A percentile compares a stretch with the other conserved stretches of the same genome.
Evolutionary conservation across 2,329 filamentous ascomycete genomes (phyloP).

Genomic region (Curvularia eragrostidis): DNA sequence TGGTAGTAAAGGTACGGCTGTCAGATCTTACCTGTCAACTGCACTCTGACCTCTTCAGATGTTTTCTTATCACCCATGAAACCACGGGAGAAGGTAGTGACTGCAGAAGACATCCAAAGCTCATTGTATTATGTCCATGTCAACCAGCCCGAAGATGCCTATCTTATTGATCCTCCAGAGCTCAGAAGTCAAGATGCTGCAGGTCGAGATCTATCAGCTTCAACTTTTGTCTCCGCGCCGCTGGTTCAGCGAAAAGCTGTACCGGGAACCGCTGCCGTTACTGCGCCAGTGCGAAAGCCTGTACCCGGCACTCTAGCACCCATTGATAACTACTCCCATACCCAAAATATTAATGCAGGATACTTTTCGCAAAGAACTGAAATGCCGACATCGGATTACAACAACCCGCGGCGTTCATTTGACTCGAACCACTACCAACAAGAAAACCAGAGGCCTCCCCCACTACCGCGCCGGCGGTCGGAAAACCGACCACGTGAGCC

Average conservation of each 20-base stretch:
- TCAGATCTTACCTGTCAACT: background rate
- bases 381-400: slow-evolving; percentile 25
- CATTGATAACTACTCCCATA: slow-evolving; percentile 32
- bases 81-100: slow-evolving; percentile 86
- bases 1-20: slow-evolving; percentile 76
- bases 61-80: slow-evolving; percentile 91
- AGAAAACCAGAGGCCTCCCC: slow-evolving; percentile 31
- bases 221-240: slow-evolving; percentile 23
- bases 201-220: slow-evolving; percentile 13
- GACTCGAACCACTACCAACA: slow-evolving; percentile 29
- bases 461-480: slow-evolving; percentile 31
- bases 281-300: slow-evolving; percentile 35
- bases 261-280: slow-evolving; percentile 18
- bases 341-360: slow-evolving; percentile 38
- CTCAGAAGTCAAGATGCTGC: slow-evolving; percentile 22
- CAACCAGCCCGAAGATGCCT: slow-evolving; percentile 63
- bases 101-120: slow-evolving; percentile 81
- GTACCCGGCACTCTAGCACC: slow-evolving; percentile 38
- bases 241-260: slow-evolving; percentile 44
- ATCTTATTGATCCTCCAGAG: slow-evolving; percentile 38
- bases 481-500: slow-evolving; percentile 23
- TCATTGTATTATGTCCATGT: slow-evolving; percentile 93
- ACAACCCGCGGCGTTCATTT: slow-evolving; percentile 34
- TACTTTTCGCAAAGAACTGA: slow-evolving; percentile 24
- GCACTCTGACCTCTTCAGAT: slow-evolving; percentile 62